phyloP scores from a whole-genome alignment of 805 yeast species.

The Candida boleticola region DNA sequence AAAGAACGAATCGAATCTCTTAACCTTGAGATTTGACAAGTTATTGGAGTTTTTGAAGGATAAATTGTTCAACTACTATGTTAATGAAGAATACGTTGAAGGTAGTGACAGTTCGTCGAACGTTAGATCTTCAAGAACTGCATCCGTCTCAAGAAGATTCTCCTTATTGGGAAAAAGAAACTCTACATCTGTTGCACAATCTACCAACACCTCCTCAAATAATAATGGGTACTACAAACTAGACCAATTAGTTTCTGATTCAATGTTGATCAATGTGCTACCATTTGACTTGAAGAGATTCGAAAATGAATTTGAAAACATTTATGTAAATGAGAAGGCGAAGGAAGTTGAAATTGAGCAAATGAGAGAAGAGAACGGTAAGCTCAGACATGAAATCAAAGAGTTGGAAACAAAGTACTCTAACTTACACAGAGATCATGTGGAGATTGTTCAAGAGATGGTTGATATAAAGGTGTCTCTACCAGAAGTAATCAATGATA shows the following conservation, averaged over 20 bases:
- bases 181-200: conserved; percentile 10
- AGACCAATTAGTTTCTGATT: conserved; percentile 73
- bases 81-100: conserved; percentile 38
- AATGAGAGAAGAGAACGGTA: conserved; percentile 64
- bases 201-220: conserved; percentile 6
- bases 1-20: conserved; percentile 58
- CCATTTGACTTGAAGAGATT: conserved; percentile 74
- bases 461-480: conserved; percentile 72
- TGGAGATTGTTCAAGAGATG: conserved; percentile 83
- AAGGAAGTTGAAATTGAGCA: conserved; percentile 61
- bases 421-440: conserved; percentile 75
- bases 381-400: conserved; percentile 68
- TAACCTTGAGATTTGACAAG: conserved; percentile 70
- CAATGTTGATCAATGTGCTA: conserved; percentile 67
- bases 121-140: conserved; percentile 6
- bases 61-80: conserved; percentile 69
- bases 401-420: conserved; percentile 69
- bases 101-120: background rate
- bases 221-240: conserved; percentile 50
- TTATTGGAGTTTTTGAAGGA: conserved; percentile 77
- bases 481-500: conserved; percentile 76
- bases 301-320: conserved; percentile 69
- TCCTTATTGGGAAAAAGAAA: conserved; percentile 23
- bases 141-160: conserved; percentile 18
- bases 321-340: conserved; percentile 65